Evolutionary conservation across 2,329 filamentous ascomycete genomes (phyloP), one percentile per base, ranked within the genome.

Genomic region (Kalaharituber pfeilii): DNA sequence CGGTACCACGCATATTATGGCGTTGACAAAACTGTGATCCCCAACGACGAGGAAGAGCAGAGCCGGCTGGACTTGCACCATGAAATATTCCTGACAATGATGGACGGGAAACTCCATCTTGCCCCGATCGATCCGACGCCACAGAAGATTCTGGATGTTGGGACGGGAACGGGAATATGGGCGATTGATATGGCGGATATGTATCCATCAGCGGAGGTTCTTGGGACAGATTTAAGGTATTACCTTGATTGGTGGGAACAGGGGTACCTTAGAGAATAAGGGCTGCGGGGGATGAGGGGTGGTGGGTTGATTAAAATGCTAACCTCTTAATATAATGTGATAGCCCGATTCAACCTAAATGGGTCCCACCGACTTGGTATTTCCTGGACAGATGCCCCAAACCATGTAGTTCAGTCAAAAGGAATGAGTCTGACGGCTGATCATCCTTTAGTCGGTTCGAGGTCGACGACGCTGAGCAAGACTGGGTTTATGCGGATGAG

Each of bases 381-480:
- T 6, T 24, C 36, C 15, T 47, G 15, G 9, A 44, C 26, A 49
- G 24, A 44, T n/a, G 47, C 20, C 15, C 36, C 25, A 6, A 20
- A 45, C 11, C 51, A 53, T 24, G 15, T 11, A n/a, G n/a, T n/a
- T n/a, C n/a, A n/a, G n/a, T n/a, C n/a, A n/a, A 49, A 2, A 18
- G n/a, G 27, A 56, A 30, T 53, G 54, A 13, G 50, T 25, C 44
- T 47, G n/a, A 36, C 30, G 9, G 9, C n/a, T n/a, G n/a, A n/a
- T n/a, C 9, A 36, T n/a, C n/a, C n/a, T 36, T 15, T 36, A 42
- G 11, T 7, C 5, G 5, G 13, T 55, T 55, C 28, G 64, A 65
- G 51, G 58, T 67, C 45, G 66, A 67, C 42, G 64, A 67, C 57
- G 64, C 61, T 13, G 62, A 66, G 49, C 62, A 66, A 49, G 58